phyloP scores from a whole-genome alignment of 2,329 filamentous ascomycete genomes.

The Talaromyces sp. region DNA sequence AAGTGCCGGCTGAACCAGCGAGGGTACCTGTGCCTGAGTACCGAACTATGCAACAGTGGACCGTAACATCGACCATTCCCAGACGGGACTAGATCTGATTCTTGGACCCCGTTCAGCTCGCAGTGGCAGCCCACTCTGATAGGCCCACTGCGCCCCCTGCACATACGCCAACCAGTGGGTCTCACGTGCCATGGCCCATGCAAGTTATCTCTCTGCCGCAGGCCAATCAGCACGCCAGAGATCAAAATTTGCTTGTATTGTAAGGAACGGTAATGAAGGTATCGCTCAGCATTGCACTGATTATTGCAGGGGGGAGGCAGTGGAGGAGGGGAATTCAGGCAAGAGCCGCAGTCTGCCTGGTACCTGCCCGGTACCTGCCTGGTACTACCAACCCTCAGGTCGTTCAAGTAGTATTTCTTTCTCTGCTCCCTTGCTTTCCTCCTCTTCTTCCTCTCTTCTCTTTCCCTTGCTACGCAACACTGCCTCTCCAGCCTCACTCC shows the following conservation, averaged over 20 bases:
- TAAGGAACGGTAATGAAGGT: background rate
- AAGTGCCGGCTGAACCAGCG: background rate
- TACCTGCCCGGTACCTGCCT: background rate
- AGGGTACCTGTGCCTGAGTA: background rate
- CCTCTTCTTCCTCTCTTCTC: background rate
- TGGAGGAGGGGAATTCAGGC: background rate
- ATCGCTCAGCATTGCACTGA: background rate
- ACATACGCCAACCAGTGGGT: background rate
- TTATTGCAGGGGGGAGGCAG: no score
- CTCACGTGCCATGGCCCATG: conserved; percentile 2
- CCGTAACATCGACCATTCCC: background rate
- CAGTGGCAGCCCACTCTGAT: background rate
- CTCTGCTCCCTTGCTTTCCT: background rate
- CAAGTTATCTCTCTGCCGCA: background rate
- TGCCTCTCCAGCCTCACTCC: conserved; percentile 14
- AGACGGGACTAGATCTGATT: background rate
- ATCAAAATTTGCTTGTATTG: background rate
- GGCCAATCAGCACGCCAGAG: background rate
- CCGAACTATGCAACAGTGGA: background rate
- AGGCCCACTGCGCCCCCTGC: background rate
- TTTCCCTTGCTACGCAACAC: background rate
- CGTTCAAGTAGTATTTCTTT: conserved; percentile 8
- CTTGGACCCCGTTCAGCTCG: background rate
- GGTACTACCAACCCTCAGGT: background rate
- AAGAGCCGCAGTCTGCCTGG: background rate